Base-by-base conservation (phyloP, 2,329 filamentous ascomycete species). In the Penicillium sp. region DNA sequence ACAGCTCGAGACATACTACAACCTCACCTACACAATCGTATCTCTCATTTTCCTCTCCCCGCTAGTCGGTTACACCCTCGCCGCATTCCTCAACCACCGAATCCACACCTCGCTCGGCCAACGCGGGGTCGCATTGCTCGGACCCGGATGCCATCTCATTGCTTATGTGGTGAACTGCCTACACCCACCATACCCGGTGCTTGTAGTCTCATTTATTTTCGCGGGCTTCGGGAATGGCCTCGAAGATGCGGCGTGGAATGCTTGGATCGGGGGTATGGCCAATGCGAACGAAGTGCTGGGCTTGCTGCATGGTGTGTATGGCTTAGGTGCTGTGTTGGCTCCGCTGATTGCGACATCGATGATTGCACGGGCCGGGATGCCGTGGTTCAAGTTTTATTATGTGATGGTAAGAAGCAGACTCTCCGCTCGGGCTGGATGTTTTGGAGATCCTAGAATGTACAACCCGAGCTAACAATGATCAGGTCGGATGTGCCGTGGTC, bases 321-420 rank as follows among this genome's bases (percentile, higher is more conserved):
- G 90, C 0, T 70, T 89, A 0, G 90, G 90, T 0, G 90, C 87
- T 1, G 88, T 88, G 0, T 78, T 92, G 12, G 81, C 83, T 3
- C 90, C 90, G 0, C 73, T 93, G 6, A 82, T 92, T 60, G 89
- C 90, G 1, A 92, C 90, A 0, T 83, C 84, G 4, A 87, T 94
- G 84, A 84, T 93, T 38, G 86, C 88, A 0, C 86, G 86, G 63
- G 85, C 78, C 0, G 65, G 77, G 4, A 70, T 88, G 53, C 79
- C 79, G 0, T 95, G 91, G 91, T 91, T 88, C 67, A 80, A 80
- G 11, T 93, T 89, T 74, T 94, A 91, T 75, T 92, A 91, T 70
- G 76, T 92, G 57, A 90, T 92, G 87, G 86, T 89, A 68, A 62
- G 82, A 52, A 8, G 10, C 7, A 8, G 12, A 11, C 5, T 12